A percentile compares a stretch with the other conserved stretches of the same genome.
Evolutionary conservation across 257 asterid species (phyloP).

Genomic region (Rauvolfia tetraphylla): DNA sequence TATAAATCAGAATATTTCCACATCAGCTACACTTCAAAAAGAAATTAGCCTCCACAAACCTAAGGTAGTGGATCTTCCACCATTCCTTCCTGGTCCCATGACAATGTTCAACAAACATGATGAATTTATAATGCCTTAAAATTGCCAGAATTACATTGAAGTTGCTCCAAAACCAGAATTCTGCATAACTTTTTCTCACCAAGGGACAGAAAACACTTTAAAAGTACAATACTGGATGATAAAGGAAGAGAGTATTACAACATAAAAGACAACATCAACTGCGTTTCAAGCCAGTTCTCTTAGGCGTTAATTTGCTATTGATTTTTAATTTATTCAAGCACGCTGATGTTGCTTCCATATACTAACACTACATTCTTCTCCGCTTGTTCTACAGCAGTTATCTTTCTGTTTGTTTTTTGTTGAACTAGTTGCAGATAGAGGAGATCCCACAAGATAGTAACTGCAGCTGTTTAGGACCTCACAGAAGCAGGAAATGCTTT

Average conservation of each 20-base stretch:
- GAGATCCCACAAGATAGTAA: neutral
- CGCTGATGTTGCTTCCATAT: neutral
- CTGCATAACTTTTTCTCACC: neutral
- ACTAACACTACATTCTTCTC: neutral
- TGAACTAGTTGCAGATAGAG: neutral
- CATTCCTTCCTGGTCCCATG: neutral
- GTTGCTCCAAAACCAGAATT: neutral
- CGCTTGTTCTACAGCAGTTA: neutral
- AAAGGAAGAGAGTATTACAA: neutral
- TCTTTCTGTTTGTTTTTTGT: neutral
- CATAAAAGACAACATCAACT: neutral
- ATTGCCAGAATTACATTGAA: neutral
- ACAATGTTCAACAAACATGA: neutral
- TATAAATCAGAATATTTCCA: neutral
- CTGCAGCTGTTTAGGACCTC: neutral
- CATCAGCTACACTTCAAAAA: neutral
- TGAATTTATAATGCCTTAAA: neutral
- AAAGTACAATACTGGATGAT: neutral
- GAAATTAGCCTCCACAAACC: neutral
- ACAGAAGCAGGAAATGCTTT: neutral
- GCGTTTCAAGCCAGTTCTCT: neutral
- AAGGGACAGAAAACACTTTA: neutral
- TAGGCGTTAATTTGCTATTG: neutral
- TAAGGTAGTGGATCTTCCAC: neutral
- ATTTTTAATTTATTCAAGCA: too few relatives aligned